Percentiles rank a stretch among this genome's conserved stretches.
Conservation (phyloP, 768 basidiomycete species). For the Myochromella boudieri region DNA sequence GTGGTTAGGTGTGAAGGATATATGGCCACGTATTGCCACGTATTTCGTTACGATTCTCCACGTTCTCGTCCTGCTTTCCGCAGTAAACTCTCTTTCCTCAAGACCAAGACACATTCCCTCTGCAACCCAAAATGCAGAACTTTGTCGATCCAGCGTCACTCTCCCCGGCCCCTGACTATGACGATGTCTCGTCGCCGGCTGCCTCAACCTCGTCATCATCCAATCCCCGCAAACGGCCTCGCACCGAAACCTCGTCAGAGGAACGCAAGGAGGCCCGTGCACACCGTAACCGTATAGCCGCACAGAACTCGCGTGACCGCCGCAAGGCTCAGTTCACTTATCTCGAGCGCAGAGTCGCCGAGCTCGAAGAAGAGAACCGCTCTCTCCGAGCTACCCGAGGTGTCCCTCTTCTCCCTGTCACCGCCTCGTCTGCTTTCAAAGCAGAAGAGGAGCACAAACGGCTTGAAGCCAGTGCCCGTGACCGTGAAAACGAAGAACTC, state of each 20-base stretch:
- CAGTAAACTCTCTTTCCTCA: conserved; percentile 25
- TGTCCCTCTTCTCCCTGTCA: conserved; percentile 23
- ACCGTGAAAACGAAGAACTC: conserved; percentile 70
- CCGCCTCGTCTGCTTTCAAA: conserved; percentile 25
- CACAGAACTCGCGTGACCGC: conserved; percentile 89
- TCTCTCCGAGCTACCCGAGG: conserved; percentile 59
- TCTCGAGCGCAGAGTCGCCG: conserved; percentile 65
- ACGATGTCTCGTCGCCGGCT: conserved; percentile 9
- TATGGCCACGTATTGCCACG: conserved; percentile 26
- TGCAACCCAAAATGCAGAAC: conserved; percentile 6
- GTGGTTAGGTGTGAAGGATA: conserved; percentile 4
- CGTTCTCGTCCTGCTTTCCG: conserved; percentile 36
- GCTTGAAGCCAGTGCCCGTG: conserved; percentile 44
- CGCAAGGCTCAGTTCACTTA: conserved; percentile 79
- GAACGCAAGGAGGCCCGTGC: conserved; percentile 87
- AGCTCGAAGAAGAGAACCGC: conserved; percentile 84
- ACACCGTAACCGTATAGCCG: conserved; percentile 90
- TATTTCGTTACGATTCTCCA: conserved; percentile 29
- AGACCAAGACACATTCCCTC: not conserved
- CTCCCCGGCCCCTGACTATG: conserved; percentile 26
- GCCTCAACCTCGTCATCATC: conserved; percentile 39
- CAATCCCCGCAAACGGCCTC: conserved; percentile 68
- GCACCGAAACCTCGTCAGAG: conserved; percentile 62
- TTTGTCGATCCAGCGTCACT: conserved; percentile 33
- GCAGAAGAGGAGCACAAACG: conserved; percentile 31